Evolutionary conservation across 352 stramenopile genomes (phyloP).

Genomic region (Globisporangium takayamanum): DNA sequence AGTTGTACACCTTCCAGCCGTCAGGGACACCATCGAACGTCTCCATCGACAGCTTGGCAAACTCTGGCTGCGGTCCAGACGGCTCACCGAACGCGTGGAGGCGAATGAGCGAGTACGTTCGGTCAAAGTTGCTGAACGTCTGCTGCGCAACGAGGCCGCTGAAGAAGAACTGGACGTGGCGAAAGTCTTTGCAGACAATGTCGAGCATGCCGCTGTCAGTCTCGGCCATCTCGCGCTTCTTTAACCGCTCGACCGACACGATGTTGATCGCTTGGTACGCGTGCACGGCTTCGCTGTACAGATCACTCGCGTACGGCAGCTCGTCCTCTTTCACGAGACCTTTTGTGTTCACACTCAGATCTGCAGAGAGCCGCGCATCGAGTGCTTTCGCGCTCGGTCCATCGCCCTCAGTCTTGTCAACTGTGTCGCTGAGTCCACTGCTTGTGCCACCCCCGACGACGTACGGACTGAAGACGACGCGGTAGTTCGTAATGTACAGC

Average conservation of each 20-base stretch:
- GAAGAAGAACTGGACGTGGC: slow-evolving; percentile 71
- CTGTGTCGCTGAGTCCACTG: neutral
- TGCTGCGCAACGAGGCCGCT: slow-evolving; percentile 68
- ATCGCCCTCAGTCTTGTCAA: neutral
- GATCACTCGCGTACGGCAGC: slow-evolving; percentile 35
- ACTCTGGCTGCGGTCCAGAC: slow-evolving; percentile 37
- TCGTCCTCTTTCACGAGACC: slow-evolving; percentile 34
- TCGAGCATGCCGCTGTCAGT: slow-evolving; percentile 66
- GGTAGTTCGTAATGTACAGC: slow-evolving; percentile 78
- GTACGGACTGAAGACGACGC: slow-evolving; percentile 66
- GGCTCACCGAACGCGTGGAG: slow-evolving; percentile 60
- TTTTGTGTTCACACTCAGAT: slow-evolving; percentile 19
- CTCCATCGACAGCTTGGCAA: slow-evolving; percentile 60
- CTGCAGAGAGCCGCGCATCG: slow-evolving; percentile 11
- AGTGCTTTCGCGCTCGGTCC: neutral
- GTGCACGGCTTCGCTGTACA: slow-evolving; percentile 27
- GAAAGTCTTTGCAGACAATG: slow-evolving; percentile 77
- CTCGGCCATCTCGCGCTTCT: slow-evolving; percentile 72
- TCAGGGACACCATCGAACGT: slow-evolving; percentile 39
- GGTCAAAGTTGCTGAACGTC: slow-evolving; percentile 73
- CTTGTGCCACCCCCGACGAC: neutral
- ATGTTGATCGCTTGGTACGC: slow-evolving; percentile 72
- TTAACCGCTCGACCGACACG: slow-evolving; percentile 62
- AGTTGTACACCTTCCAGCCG: slow-evolving; percentile 67
- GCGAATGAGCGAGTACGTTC: slow-evolving; percentile 48